Conservation (phyloP, 139 green algal species). For the Chlamydomonas schloesseri region DNA sequence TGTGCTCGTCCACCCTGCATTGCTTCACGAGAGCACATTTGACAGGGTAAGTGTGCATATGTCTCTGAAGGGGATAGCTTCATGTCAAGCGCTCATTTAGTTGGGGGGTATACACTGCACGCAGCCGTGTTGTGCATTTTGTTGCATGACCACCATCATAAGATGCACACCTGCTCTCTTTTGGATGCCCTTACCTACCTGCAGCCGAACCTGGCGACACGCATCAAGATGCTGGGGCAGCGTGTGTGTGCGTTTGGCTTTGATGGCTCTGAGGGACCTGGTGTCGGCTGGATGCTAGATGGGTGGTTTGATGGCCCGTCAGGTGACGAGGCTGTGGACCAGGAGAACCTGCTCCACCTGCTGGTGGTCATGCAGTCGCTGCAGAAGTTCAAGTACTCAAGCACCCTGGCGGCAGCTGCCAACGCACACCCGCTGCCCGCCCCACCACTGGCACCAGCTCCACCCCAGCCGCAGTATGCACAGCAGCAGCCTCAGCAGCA, state of each 20-base stretch:
- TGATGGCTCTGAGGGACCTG: neutral
- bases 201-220: conserved; percentile 26
- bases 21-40: conserved; percentile 45
- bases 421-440: neutral
- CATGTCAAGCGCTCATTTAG: too few species aligned
- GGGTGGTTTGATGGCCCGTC: neutral
- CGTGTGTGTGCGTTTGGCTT: conserved; percentile 54
- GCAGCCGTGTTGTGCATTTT: too few species aligned
- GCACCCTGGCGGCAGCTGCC: neutral
- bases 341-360: neutral
- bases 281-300: neutral
- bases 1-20: conserved; percentile 57
- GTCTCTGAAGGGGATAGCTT: too few species aligned
- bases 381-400: neutral
- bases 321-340: neutral
- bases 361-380: neutral
- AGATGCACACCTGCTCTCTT: too few species aligned
- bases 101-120: too few species aligned
- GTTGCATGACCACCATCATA: too few species aligned
- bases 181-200: too few species aligned
- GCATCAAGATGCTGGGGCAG: conserved; percentile 26
- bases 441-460: too few species aligned
- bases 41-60: neutral
- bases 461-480: neutral
- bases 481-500: neutral